Evolutionary conservation across 441 rosid species (phyloP), one percentile per base, ranked within the genome.

Genomic region (Isatis lusitanica): DNA sequence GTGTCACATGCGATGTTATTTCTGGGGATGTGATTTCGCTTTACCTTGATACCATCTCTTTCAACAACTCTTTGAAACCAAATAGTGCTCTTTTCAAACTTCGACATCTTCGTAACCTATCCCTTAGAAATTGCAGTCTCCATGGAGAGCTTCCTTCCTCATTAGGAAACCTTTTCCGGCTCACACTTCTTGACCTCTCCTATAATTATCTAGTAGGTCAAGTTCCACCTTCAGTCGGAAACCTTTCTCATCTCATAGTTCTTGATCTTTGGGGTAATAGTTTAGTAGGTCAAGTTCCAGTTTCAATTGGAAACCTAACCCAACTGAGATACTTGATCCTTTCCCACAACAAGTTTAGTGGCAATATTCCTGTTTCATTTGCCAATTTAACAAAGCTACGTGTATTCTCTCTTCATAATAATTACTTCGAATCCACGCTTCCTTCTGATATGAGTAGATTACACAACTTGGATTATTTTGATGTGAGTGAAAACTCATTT

Each of bases 1-100:
- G 50, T 44, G 21, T 44, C 50, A 44, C 9, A 0, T 44, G 21
- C 4, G 50, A 44, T 44, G 18, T 10, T 44, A n/a, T n/a, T n/a
- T n/a, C n/a, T n/a, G n/a, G n/a, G 6, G 15, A 44, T 15, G 50
- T 44, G 21, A 15, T 44, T 6, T 44, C 50, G 7, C 50, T 44
- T 44, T 0, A 44, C 4, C 50, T 44, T 44, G 2, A 0, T 15
- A n/a, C 1, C 21, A 15, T 7, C 21, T 1, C 50, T 44, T 9
- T 44, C 24, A 46, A 33, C n/a, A 59, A 70, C 11, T 6, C 38
- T 7, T 10, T 80, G 35, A 58, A 39, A 60, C 7, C 35, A 1
- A 60, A 39, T 4, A 39, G 33, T 60, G 39, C 35, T 7, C 65
- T 60, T 9, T 77, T 82, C 18, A 63, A 33, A 58, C 83, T 82